Evolutionary conservation across 345 rosid species (phyloP), one percentile per base, ranked within the genome.

Genomic region (Hibiscus mutabilis): DNA sequence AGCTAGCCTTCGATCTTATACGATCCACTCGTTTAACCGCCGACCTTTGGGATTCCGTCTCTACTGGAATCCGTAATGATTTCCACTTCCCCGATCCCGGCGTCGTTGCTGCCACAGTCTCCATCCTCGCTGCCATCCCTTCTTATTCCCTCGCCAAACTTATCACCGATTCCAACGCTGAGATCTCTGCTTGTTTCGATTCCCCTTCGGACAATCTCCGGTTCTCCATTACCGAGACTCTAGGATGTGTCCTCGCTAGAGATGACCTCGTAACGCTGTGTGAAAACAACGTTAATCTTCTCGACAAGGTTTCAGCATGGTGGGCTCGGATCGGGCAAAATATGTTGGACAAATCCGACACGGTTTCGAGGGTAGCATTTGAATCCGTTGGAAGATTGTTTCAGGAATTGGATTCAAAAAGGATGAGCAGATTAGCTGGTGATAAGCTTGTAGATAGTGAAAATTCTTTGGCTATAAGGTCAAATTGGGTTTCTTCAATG

Each of bases 391-490:
- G 96, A 53, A 88, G 96, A 64, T 76, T 94, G 69, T 94, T 94
- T 77, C 95, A 88, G 73, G 97, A 94, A 84, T 88, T 94, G 42
- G 95, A 94, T 76, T 86, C 93, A 0, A 90, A 94, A 82, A 79
- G 97, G 67, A 93, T 93, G 98, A 89, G 94, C 73, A 83, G 92
- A 46, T 82, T 93, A 75, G 98, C 98, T 2, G 98, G 98, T 1
- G 98, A 93, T 81, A 93, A 91, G 90, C 90, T 93, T 64, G 92
- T 93, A 0, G 98, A 93, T 71, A 91, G 93, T 47, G 98, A 93
- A 78, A 93, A 93, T 77, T 91, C 97, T 8, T 82, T 91, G 1
- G 95, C 97, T 16, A 88, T 94, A 71, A 79, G 97, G 78, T 94
- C 96, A 2, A 91, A 84, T 73, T 93, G 97, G 98, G 98, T 93